phyloP scores from a whole-genome alignment of 1,284 basidiomycete genomes.

The Xerocomus minutiporus region DNA sequence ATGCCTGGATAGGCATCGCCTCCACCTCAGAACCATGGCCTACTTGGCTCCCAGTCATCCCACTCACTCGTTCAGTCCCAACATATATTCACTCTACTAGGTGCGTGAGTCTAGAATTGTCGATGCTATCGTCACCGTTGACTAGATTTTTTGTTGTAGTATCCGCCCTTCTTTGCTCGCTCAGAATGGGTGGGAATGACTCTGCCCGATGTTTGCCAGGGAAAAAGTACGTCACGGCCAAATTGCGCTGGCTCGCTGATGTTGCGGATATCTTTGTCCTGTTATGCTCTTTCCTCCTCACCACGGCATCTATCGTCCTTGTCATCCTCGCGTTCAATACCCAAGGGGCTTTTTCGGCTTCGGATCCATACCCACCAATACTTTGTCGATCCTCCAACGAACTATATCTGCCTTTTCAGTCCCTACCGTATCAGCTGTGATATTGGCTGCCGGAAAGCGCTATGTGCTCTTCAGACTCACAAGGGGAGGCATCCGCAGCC shows the following conservation, averaged over 20 bases:
- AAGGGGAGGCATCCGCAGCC: conserved; percentile 10
- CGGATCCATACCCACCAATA: neutral
- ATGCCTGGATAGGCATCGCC: no score
- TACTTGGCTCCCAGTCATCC: neutral
- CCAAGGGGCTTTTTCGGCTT: neutral
- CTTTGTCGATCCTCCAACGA: conserved; percentile 8
- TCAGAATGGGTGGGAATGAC: neutral
- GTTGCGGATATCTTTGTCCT: conserved; percentile 11
- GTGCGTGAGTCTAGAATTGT: neutral
- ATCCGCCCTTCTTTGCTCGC: neutral
- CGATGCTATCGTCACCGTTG: neutral
- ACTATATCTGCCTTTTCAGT: conserved; percentile 8
- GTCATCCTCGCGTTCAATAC: conserved; percentile 8
- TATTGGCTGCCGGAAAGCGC: conserved; percentile 13
- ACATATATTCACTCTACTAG: neutral
- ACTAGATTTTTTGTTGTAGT: neutral
- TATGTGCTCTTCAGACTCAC: conserved; percentile 20
- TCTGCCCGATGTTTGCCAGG: neutral
- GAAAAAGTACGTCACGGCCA: neutral
- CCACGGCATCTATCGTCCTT: conserved; percentile 1
- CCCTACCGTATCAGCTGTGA: conserved; percentile 13
- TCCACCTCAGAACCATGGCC: neutral
- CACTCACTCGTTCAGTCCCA: neutral
- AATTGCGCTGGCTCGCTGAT: neutral
- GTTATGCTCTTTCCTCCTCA: conserved; percentile 5